Evolutionary conservation across 148 eudicot genomes (phyloP), one percentile per base, ranked within the genome.

Genomic region (Cornus kousa): DNA sequence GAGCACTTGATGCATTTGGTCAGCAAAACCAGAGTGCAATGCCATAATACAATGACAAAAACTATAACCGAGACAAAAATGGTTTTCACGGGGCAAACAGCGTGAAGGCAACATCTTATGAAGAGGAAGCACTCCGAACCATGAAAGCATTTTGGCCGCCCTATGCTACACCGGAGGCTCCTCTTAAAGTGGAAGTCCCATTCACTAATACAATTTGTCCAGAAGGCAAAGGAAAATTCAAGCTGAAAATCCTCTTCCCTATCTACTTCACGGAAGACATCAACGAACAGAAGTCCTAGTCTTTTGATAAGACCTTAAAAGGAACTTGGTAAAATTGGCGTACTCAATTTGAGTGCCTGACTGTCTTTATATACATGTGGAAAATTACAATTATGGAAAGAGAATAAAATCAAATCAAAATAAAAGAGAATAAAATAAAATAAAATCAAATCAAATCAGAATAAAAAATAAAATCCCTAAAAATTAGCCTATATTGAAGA

Each of bases 71-170:
- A 31, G 94, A 90, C 78, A 96, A 90, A 72, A 93, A 88, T 20
- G 94, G 92, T 24, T 96, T 93, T 81, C 99, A 96, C 31, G 99
- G 99, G 72, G 99, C 98, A 60, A 93, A 93, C 81, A 96, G 99
- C 53, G 99, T 96, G 53, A 96, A 92, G 79, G 82, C 92, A 77
- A 96, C 99, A 2, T 92, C 94, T 57, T 96, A 81, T 35, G 99
- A 96, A 85, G 99, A 87, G 74, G 99, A 96, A 88, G 97, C 99
- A 64, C 87, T 96, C 19, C 81, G 89, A 53, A 96, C 95, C 67
- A 96, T 96, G 99, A 93, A 96, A 83, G 99, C 99, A 11, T 93
- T 93, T 73, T 96, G 99, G 99, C 94, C 93, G 53, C 99, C 99
- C 37, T 96, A 98, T 67, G 99, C 99, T 0, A 96, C 98, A 72